Evolutionary conservation across 176 grass and related monocot genomes (phyloP), one percentile per base, ranked within the genome.

Genomic region (Avena sativa): DNA sequence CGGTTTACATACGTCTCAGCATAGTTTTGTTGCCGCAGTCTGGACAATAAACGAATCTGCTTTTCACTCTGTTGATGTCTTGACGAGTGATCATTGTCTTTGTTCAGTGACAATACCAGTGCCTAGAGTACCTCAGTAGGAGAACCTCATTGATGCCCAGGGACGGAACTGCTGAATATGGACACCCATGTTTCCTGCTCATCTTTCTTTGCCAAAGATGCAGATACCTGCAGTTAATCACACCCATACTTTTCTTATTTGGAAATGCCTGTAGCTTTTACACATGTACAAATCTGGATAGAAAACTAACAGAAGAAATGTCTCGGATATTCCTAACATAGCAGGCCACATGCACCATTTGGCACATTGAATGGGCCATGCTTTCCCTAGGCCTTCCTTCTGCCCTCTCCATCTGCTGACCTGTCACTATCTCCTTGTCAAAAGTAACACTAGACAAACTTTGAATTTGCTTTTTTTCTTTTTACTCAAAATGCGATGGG

Each of bases 71-170:
- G 13, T 16, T 53, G 3, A 19, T 65, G 3, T 9, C 13, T 16
- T 53, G 3, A 19, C 3, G 20, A 65, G 4, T 32, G 79, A 64
- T 48, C 60, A 49, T 6, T 49, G 59, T 65, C 23, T 30, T 65
- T 30, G 43, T 26, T 50, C 59, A 7, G 1, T 50, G 13, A 74
- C 44, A 43, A 6, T 43, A 43, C 25, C 51, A n/a, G 38, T 79
- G 32, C 16, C 78, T 61, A 61, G 20, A 78, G 56, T 61, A 79
- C 56, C 36, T 55, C n/a, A 20, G 21, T 50, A 81, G 79, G 79
- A 19, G 65, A 30, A 66, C 79, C 21, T 50, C 14, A 40, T 40
- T 66, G 50, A 8, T 53, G 26, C n/a, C 52, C 26, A 11, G 51
- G 17, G 23, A 19, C 66, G 60, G 65, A 56, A 15, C 23, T 19